Conservation (phyloP, 208 protist species). For the Tritrichomonas musculus region DNA sequence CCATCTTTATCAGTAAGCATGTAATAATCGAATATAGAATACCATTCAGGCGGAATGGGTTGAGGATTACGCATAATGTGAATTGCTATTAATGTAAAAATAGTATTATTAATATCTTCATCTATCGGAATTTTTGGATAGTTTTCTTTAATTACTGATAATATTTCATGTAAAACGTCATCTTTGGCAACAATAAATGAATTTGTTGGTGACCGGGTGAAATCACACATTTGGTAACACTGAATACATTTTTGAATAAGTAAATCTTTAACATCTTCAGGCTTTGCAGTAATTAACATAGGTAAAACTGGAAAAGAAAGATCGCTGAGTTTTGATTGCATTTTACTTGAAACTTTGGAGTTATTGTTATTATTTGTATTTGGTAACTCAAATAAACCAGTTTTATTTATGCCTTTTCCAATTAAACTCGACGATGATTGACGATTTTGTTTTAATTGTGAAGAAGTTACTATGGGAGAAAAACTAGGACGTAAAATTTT, state of each 20-base stretch:
- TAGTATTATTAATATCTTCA: background rate
- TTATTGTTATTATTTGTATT: too few relatives aligned
- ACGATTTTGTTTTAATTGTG: too few relatives aligned
- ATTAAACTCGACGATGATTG: too few relatives aligned
- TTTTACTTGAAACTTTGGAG: too few relatives aligned
- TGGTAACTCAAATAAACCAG: too few relatives aligned
- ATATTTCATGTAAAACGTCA: background rate
- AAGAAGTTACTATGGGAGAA: too few relatives aligned
- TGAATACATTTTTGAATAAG: background rate
- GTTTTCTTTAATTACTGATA: background rate
- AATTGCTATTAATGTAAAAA: background rate
- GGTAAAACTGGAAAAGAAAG: background rate
- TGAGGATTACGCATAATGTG: background rate
- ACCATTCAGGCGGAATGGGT: background rate
- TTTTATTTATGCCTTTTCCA: too few relatives aligned
- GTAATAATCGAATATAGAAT: conserved; percentile 13
- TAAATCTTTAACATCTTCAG: background rate
- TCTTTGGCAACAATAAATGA: background rate
- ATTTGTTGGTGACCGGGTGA: background rate
- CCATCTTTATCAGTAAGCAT: background rate
- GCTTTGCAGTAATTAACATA: background rate
- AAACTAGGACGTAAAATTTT: too few relatives aligned
- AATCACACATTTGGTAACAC: background rate
- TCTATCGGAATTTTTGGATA: background rate
- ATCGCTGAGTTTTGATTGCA: background rate